Evolutionary conservation across 805 yeast species (phyloP).

Genomic region (Ogataea ganodermae): DNA sequence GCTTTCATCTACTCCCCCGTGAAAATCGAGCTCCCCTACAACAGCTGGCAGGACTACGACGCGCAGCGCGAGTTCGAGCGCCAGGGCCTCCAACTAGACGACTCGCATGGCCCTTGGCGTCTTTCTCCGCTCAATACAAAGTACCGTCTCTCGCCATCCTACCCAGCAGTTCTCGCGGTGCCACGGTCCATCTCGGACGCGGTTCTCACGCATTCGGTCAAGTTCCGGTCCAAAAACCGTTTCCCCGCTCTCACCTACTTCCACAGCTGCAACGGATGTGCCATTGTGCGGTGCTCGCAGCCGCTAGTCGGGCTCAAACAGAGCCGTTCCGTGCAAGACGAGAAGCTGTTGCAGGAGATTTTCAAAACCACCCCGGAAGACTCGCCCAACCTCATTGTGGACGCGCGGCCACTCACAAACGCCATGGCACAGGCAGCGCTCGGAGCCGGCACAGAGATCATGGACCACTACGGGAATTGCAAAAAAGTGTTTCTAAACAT

Average conservation of each 20-base stretch:
- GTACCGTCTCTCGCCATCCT: constrained; percentile 71
- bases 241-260: constrained; percentile 82
- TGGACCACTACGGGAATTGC: constrained; percentile 78
- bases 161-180: constrained; percentile 67
- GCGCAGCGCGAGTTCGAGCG: constrained; percentile 66
- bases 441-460: constrained; percentile 97
- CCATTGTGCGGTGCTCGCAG: constrained; percentile 88
- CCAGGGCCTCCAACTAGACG: too few species aligned
- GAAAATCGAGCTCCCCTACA: constrained; percentile 57
- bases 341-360: constrained; percentile 71
- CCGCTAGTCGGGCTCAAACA: constrained; percentile 91
- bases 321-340: constrained; percentile 88
- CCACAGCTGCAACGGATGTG: constrained; percentile 66
- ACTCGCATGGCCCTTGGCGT: too few species aligned
- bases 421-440: constrained; percentile 96
- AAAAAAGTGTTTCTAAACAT: constrained; percentile 81
- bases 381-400: constrained; percentile 67
- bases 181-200: constrained; percentile 82
- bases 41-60: constrained; percentile 76
- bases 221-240: constrained; percentile 81
- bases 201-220: constrained; percentile 78
- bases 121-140: constrained; percentile 61
- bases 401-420: constrained; percentile 89
- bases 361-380: constrained; percentile 53
- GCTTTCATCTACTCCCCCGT: constrained; percentile 84